These are phyloP conservation scores for Saccharomycodes ludwigii DNA, from an alignment of 805 yeast species.

Conservation along the genomic window DNA sequence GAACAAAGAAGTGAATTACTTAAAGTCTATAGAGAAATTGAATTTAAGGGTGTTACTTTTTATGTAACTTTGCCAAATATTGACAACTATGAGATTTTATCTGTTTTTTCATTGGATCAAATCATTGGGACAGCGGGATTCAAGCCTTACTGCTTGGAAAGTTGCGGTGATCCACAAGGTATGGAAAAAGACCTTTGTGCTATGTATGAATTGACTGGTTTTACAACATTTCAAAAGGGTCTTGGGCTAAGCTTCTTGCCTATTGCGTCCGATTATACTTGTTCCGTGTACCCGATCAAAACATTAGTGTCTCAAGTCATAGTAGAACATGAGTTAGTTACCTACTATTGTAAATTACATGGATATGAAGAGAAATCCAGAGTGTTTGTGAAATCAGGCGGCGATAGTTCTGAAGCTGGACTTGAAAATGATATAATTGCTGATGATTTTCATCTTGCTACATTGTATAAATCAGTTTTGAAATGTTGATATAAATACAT, in stretches of 20 bases:
- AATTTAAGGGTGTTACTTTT: not conserved
- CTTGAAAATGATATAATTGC: slow-evolving; percentile 31
- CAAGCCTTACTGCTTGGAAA: slow-evolving; percentile 15
- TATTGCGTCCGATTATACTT: no score
- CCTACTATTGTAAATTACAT: slow-evolving; percentile 30
- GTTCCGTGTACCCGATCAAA: no score
- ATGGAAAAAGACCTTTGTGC: no score
- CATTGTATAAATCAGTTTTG: slow-evolving; percentile 6
- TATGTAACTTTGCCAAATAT: no score
- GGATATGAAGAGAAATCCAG: slow-evolving; percentile 24
- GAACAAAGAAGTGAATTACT: slow-evolving; percentile 4
- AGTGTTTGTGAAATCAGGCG: slow-evolving; percentile 15
- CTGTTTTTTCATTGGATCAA: slow-evolving; percentile 7
- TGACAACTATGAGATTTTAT: not conserved
- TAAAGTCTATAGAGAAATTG: not conserved
- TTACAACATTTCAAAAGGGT: slow-evolving; percentile 31
- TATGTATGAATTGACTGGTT: slow-evolving; percentile 39
- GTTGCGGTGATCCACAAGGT: no score
- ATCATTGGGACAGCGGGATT: slow-evolving; percentile 26
- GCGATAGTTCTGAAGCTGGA: slow-evolving; percentile 10
- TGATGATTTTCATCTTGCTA: slow-evolving; percentile 31
- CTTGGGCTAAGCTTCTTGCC: slow-evolving; percentile 10
- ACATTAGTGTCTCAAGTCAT: slow-evolving; percentile 31
- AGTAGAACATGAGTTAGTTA: slow-evolving; percentile 35
- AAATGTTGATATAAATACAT: no score